Percentiles rank a stretch among this genome's conserved stretches.
These are phyloP conservation scores for Hymenoscyphus salicellus DNA, from an alignment of 2,329 filamentous ascomycete genomes.

Conservation along the genomic window DNA sequence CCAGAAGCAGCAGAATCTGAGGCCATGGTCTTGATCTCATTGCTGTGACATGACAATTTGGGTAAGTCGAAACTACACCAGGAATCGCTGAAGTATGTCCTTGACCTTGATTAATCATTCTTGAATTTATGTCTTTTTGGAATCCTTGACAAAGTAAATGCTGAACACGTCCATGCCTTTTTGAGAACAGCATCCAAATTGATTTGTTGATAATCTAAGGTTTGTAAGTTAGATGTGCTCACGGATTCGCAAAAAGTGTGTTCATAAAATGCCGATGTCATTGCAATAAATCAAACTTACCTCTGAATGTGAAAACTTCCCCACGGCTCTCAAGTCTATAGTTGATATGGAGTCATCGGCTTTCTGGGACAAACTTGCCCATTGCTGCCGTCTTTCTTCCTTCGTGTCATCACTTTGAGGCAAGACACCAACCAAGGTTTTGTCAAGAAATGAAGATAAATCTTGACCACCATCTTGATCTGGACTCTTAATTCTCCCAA, in stretches of 20 bases:
- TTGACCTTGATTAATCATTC: conserved; percentile 23
- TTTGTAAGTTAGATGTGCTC: conserved; percentile 15
- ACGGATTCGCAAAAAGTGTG: conserved; percentile 11
- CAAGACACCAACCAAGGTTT: conserved; percentile 33
- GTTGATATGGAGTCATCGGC: conserved; percentile 57
- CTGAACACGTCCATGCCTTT: conserved; percentile 54
- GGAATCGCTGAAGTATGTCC: conserved; percentile 52
- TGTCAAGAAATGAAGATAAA: conserved; percentile 30
- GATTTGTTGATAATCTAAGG: conserved; percentile 70
- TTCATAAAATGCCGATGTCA: neutral
- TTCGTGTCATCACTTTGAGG: conserved; percentile 15
- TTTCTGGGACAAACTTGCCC: conserved; percentile 61
- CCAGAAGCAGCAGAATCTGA: conserved; percentile 69
- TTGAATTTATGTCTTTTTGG: conserved; percentile 45
- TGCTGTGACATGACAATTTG: conserved; percentile 66
- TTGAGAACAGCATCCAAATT: conserved; percentile 73
- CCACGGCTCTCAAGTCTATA: conserved; percentile 42
- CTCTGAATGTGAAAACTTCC: conserved; percentile 59
- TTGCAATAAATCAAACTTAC: conserved; percentile 42
- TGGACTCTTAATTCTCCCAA: conserved; percentile 31
- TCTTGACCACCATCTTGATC: conserved; percentile 15
- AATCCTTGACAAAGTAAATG: conserved; percentile 86
- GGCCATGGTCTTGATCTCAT: conserved; percentile 74
- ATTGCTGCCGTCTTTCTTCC: conserved; percentile 52
- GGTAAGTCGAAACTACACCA: conserved; percentile 60